Percentiles rank a stretch among this genome's conserved stretches.
These are phyloP conservation scores for Taxillus chinensis DNA, from an alignment of 164 flowering plant species.

Conservation along the genomic window DNA sequence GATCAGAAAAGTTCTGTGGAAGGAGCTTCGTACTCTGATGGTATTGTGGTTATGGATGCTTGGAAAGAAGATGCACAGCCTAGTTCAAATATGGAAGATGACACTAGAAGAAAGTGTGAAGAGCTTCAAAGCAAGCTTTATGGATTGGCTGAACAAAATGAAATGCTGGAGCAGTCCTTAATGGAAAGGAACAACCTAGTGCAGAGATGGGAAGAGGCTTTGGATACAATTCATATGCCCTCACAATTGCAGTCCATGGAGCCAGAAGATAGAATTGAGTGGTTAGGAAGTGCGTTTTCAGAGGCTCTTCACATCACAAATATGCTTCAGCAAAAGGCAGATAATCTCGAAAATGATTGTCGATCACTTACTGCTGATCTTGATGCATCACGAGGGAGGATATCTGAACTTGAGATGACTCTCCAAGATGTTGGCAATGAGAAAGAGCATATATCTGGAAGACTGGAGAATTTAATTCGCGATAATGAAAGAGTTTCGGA, in stretches of 20 bases:
- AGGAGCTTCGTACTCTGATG: constrained; percentile 65
- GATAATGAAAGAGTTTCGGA: constrained; percentile 35
- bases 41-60: constrained; percentile 47
- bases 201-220: constrained; percentile 81
- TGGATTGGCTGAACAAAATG: constrained; percentile 94
- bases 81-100: constrained; percentile 39
- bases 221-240: constrained; percentile 69
- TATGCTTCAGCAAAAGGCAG: constrained; percentile 50
- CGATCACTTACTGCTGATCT: constrained; percentile 44
- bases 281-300: constrained; percentile 65
- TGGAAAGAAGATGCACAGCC: constrained; percentile 57
- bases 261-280: constrained; percentile 73
- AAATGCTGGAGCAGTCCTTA: constrained; percentile 95
- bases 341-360: constrained; percentile 47
- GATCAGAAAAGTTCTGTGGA: constrained; percentile 62
- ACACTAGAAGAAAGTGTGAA: constrained; percentile 63
- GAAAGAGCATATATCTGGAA: constrained; percentile 42
- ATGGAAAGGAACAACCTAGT: constrained; percentile 84
- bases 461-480: constrained; percentile 30
- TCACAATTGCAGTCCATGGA: constrained; percentile 65
- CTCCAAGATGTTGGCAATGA: constrained; percentile 36
- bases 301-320: constrained; percentile 48
- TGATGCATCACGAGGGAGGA: constrained; percentile 40
- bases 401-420: constrained; percentile 38
- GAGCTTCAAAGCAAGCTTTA: constrained; percentile 76